Evolutionary conservation across 495 filamentous ascomycete genomes (phyloP).

Genomic region (Tetracladium setigerum): DNA sequence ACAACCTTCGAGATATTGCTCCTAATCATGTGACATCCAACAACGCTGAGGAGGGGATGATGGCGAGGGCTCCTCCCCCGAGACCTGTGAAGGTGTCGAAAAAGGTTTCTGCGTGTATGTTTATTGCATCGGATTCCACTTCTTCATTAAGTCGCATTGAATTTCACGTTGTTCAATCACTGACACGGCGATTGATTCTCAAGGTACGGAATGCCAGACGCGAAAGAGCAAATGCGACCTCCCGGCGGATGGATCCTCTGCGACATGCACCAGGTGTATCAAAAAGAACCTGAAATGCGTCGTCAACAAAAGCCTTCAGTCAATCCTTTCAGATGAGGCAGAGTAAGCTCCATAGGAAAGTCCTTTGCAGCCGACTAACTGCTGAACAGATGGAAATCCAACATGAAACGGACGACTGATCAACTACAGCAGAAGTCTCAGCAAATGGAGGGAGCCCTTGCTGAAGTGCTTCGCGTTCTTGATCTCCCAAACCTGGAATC

Average conservation of each 20-base stretch:
- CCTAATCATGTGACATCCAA: neutral
- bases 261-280: slow-evolving; percentile 26
- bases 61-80: neutral
- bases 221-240: slow-evolving; percentile 32
- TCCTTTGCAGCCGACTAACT: neutral
- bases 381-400: slow-evolving; percentile 8
- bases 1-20: no score
- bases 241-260: slow-evolving; percentile 10
- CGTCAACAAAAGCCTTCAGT: slow-evolving; percentile 29
- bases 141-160: neutral
- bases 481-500: slow-evolving; percentile 11
- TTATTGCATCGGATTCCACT: neutral
- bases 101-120: slow-evolving; percentile 2
- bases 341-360: slow-evolving; percentile 18
- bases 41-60: neutral
- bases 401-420: neutral
- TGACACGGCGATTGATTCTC: neutral
- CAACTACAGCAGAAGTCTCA: slow-evolving; percentile 2
- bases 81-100: slow-evolving; percentile 2
- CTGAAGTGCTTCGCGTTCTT: slow-evolving; percentile 7
- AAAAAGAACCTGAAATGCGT: slow-evolving; percentile 29
- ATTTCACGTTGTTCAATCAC: neutral
- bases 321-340: slow-evolving; percentile 29
- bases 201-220: slow-evolving; percentile 29
- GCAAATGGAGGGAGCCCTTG: slow-evolving; percentile 9